Conservation (phyloP, 2,329 filamentous ascomycete species). For the Calonectria honghensis region DNA sequence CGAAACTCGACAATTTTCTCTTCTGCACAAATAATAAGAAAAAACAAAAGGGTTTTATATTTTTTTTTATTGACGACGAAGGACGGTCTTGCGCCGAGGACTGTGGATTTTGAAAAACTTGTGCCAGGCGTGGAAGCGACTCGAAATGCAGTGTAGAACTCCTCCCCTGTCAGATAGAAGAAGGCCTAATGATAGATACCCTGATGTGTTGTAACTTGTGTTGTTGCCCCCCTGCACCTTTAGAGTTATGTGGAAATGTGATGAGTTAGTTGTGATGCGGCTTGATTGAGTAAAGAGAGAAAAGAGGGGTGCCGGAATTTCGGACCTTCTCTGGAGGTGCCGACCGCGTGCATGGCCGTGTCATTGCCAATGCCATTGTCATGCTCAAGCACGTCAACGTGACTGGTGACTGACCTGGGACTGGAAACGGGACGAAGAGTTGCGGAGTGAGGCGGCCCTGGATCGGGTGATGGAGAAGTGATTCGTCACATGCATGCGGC, state of each 20-base stretch:
- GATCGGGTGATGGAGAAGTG: slow-evolving; percentile 34
- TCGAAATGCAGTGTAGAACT: slow-evolving; percentile 37
- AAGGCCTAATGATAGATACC: slow-evolving; percentile 43
- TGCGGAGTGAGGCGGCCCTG: slow-evolving; percentile 22
- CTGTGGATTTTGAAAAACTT: slow-evolving; percentile 36
- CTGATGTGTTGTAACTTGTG: slow-evolving; percentile 37
- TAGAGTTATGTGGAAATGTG: neutral
- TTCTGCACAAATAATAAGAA: slow-evolving; percentile 35
- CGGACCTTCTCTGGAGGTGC: neutral
- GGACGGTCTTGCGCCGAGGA: slow-evolving; percentile 30
- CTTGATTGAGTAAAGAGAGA: neutral
- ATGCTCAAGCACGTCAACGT: slow-evolving; percentile 18
- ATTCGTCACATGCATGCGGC: slow-evolving; percentile 33
- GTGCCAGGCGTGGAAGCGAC: slow-evolving; percentile 35
- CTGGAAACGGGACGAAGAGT: slow-evolving; percentile 9
- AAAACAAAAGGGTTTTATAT: slow-evolving; percentile 26
- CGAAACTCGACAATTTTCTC: slow-evolving; percentile 21
- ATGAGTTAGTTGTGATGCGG: neutral
- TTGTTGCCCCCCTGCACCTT: slow-evolving; percentile 3
- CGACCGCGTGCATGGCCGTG: neutral
- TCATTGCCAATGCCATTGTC: neutral
- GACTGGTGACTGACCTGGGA: neutral
- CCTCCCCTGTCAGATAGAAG: slow-evolving; percentile 41
- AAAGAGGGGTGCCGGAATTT: neutral
- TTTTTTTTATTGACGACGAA: slow-evolving; percentile 25